A percentile compares a stretch with the other conserved stretches of the same genome.
These are phyloP conservation scores for Chenopodium quinoa DNA, from an alignment of 148 eudicot species.

Conservation along the genomic window DNA sequence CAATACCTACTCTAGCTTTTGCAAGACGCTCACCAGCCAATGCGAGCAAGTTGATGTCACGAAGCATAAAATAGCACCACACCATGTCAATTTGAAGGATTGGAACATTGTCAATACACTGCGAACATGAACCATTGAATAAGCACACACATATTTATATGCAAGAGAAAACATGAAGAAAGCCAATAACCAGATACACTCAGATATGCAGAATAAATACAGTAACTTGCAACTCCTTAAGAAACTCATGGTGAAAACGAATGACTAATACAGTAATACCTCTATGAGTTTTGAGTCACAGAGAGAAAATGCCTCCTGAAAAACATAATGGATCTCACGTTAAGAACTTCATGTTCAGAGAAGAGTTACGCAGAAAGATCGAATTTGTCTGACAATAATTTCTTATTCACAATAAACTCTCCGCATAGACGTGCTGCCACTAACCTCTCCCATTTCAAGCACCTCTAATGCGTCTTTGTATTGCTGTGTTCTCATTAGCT, in stretches of 20 bases:
- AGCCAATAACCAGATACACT: neutral
- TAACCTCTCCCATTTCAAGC: conserved; percentile 88
- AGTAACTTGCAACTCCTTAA: too few relatives aligned
- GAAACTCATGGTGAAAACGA: neutral
- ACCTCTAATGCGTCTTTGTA: conserved; percentile 88
- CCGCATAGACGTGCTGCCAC: conserved; percentile 13
- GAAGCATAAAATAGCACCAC: conserved; percentile 98
- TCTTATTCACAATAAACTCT: neutral
- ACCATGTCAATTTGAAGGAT: conserved; percentile 93
- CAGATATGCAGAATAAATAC: neutral
- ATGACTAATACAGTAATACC: conserved; percentile 46
- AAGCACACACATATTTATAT: neutral
- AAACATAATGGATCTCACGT: neutral
- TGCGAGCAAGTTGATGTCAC: conserved; percentile 78
- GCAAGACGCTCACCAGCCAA: conserved; percentile 83
- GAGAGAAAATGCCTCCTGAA: conserved; percentile 84
- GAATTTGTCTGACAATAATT: neutral
- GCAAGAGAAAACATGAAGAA: neutral
- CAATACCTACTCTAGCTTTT: conserved; percentile 76
- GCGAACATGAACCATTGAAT: conserved; percentile 17
- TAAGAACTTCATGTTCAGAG: neutral
- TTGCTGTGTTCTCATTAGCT: conserved; percentile 42
- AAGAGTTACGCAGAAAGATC: neutral
- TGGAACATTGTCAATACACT: conserved; percentile 79
- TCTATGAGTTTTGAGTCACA: conserved; percentile 66